Evolutionary conservation across 2,329 filamentous ascomycete genomes (phyloP), one percentile per base, ranked within the genome.

Genomic region (Fragosphaeria purpurea): DNA sequence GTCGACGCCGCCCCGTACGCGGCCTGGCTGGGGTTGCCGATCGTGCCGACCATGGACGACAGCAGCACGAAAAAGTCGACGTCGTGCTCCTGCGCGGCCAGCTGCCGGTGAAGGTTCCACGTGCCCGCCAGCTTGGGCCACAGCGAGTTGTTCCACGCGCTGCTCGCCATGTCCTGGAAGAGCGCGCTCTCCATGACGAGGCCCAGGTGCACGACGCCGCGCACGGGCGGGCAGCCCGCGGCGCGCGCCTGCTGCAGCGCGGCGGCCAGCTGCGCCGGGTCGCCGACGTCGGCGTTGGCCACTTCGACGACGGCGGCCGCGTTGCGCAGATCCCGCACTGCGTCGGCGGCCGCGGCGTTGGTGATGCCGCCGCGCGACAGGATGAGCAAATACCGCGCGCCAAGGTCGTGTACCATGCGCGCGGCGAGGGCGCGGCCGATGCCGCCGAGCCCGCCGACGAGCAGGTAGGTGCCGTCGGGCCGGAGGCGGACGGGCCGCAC

Each of bases 1-100:
- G 62, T 55, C 51, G 71, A 73, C 8, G 60, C 70, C 0, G 69
- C 66, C 1, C 64, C 60, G 49, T 74, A 73, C 50, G 69, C 70
- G 33, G 64, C 59, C 48, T 73, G 69, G 2, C 61, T 62, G n/a
- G 61, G 59, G 41, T 62, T 62, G 6, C 67, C 68, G 3, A 67
- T 48, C 7, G 67, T 55, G 33, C 64, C 63, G 0, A 64, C 65
- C 30, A 65, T 61, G 46, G 63, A 66, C 0, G 64, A 65, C 1
- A 65, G 53, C 43, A 67, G 52, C 4, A 62, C 60, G 56, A 71
- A 71, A 55, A 72, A 70, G 47, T 69, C 65, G 1, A 67, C 53
- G 0, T 52, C 32, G 7, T 32, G 0, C n/a, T 52, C 32, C 6
- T 32, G 0, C n/a, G 52, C 48, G 0, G 48, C 33, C 12, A 58